Conservation (phyloP, 805 yeast species). For the Blastobotrys mokoenaii region DNA sequence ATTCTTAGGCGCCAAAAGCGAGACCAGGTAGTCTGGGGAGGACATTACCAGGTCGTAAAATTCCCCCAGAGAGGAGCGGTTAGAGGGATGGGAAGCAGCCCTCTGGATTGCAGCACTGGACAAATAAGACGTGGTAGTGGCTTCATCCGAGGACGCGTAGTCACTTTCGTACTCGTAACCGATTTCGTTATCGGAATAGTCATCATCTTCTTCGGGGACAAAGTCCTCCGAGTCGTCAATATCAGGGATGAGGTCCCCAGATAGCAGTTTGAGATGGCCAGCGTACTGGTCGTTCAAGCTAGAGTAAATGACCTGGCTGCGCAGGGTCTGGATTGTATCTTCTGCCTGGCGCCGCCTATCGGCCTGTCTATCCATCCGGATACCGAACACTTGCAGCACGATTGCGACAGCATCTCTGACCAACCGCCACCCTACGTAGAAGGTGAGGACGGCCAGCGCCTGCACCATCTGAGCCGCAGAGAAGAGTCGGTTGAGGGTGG, state of each 20-base stretch:
- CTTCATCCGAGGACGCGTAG: slow-evolving; percentile 17
- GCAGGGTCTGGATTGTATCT: slow-evolving; percentile 1
- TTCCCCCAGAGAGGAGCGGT: slow-evolving; percentile 8
- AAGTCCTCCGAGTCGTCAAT: slow-evolving; percentile 32
- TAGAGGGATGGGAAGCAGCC: neutral
- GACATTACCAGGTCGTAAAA: slow-evolving; percentile 15
- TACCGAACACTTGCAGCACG: slow-evolving; percentile 2
- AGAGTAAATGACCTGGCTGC: slow-evolving; percentile 9
- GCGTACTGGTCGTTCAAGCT: slow-evolving; percentile 12
- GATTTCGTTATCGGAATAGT: slow-evolving; percentile 12
- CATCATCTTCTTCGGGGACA: slow-evolving; percentile 16
- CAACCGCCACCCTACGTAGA: slow-evolving; percentile 5
- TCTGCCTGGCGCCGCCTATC: neutral
- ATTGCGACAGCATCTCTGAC: neutral
- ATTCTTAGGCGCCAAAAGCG: slow-evolving; percentile 22
- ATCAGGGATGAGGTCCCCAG: slow-evolving; percentile 29
- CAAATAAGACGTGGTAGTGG: neutral
- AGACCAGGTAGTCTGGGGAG: slow-evolving; percentile 20
- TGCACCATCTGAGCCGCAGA: slow-evolving; percentile 10
- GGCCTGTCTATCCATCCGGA: neutral
- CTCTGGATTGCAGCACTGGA: neutral
- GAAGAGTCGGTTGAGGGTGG: slow-evolving; percentile 9
- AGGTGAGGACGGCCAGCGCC: slow-evolving; percentile 4
- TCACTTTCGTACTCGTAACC: slow-evolving; percentile 18
- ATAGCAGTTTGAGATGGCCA: slow-evolving; percentile 24